phyloP scores from a whole-genome alignment of 140 eudicot genomes.

The Oenanthe javanica region DNA sequence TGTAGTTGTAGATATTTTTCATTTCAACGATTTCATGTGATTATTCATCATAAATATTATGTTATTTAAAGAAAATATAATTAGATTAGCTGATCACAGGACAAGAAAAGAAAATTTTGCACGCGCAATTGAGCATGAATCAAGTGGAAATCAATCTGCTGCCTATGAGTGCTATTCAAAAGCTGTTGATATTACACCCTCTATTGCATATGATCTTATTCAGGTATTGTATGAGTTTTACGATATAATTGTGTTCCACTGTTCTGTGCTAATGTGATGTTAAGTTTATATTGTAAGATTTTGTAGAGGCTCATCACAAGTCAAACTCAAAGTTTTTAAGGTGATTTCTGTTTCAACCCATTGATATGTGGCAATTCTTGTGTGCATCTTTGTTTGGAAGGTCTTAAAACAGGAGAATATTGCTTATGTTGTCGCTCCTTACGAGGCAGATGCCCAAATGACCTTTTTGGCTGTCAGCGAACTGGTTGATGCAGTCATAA shows the following conservation, averaged over 20 bases:
- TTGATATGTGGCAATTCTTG: not conserved
- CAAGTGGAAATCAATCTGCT: constrained; percentile 72
- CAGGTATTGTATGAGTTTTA: constrained; percentile 42
- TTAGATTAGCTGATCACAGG: constrained; percentile 31
- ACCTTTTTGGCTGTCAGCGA: constrained; percentile 80
- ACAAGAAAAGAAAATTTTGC: constrained; percentile 85
- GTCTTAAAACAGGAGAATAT: constrained; percentile 73
- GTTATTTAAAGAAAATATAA: not conserved
- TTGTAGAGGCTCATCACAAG: not conserved
- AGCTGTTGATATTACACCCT: constrained; percentile 94
- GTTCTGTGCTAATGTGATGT: not conserved
- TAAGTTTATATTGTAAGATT: not conserved
- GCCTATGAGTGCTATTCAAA: constrained; percentile 96
- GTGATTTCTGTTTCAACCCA: not conserved
- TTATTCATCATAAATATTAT: not conserved
- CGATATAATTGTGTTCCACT: not conserved
- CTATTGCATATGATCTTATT: constrained; percentile 70
- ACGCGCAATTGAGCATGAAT: constrained; percentile 89
- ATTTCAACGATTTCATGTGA: not conserved
- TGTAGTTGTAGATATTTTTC: not conserved
- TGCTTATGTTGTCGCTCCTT: constrained; percentile 81
- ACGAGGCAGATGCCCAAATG: constrained; percentile 99
- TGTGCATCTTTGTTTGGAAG: constrained; percentile 22
- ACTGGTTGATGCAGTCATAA: constrained; percentile 87
- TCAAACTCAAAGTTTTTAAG: not conserved